phyloP scores from a whole-genome alignment of 495 filamentous ascomycete genomes.

The Darksidea phi region DNA sequence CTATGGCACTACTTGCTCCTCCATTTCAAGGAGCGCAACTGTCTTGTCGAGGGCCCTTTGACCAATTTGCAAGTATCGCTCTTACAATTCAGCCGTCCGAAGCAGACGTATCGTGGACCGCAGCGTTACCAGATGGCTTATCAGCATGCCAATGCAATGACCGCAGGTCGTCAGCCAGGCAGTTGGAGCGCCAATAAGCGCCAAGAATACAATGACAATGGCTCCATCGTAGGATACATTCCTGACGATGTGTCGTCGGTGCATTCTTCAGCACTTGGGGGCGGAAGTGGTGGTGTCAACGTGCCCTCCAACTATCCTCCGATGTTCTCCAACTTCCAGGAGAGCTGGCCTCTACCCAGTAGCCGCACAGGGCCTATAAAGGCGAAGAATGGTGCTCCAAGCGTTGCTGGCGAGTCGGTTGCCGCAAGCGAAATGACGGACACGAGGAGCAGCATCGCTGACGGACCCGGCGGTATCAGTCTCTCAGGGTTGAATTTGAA shows the following conservation, averaged over 20 bases:
- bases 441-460: conserved; percentile 65
- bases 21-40: conserved; percentile 97
- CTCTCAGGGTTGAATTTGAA: conserved; percentile 77
- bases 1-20: conserved; percentile 95
- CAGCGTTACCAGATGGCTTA: conserved; percentile 86
- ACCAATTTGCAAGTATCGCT: conserved; percentile 93
- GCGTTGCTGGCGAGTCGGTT: conserved; percentile 85
- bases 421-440: conserved; percentile 86
- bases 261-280: conserved; percentile 82
- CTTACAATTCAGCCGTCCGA: conserved; percentile 91
- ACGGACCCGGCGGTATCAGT: conserved; percentile 75
- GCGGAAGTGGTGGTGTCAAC: conserved; percentile 56
- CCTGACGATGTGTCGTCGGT: conserved; percentile 96
- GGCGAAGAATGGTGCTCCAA: conserved; percentile 64
- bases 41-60: conserved; percentile 93
- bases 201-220: conserved; percentile 78
- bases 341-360: conserved; percentile 82
- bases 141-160: conserved; percentile 60
- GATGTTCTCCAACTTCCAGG: conserved; percentile 92
- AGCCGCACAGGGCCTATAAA: conserved; percentile 45
- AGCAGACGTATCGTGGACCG: conserved; percentile 85
- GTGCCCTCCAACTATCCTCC: conserved; percentile 80
- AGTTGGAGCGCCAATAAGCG: conserved; percentile 53
- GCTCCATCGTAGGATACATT: conserved; percentile 89
- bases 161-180: conserved; percentile 51